These are phyloP conservation scores for Eucalyptus victrix DNA, from an alignment of 345 rosid species.

Conservation along the genomic window DNA sequence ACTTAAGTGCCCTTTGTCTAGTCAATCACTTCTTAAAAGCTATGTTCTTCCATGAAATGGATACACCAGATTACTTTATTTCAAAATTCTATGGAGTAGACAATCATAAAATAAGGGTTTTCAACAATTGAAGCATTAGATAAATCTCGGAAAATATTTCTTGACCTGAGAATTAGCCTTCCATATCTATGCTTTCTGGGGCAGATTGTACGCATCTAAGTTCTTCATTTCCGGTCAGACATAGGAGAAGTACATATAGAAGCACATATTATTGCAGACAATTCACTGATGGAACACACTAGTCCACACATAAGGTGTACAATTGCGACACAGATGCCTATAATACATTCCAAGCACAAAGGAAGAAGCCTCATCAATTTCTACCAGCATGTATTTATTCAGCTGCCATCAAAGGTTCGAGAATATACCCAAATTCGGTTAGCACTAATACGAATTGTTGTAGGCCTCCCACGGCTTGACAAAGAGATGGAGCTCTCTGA, in stretches of 20 bases:
- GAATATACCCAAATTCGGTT: background rate
- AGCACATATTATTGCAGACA: background rate
- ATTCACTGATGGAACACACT: background rate
- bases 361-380: background rate
- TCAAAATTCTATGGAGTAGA: background rate
- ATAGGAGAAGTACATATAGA: background rate
- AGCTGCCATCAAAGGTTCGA: background rate
- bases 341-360: background rate
- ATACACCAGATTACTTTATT: background rate
- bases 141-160: background rate
- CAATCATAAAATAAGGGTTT: background rate
- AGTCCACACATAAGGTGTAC: background rate
- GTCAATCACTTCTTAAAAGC: background rate
- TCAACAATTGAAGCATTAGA: background rate
- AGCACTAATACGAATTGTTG: background rate
- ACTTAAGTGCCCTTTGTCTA: background rate
- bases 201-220: background rate
- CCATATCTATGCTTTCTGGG: background rate
- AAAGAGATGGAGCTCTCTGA: background rate
- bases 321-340: background rate
- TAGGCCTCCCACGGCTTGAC: background rate
- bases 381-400: background rate
- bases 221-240: background rate
- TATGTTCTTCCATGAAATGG: background rate
- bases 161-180: background rate